phyloP scores from a whole-genome alignment of 768 basidiomycete genomes.

The Rhodotorula graminis region DNA sequence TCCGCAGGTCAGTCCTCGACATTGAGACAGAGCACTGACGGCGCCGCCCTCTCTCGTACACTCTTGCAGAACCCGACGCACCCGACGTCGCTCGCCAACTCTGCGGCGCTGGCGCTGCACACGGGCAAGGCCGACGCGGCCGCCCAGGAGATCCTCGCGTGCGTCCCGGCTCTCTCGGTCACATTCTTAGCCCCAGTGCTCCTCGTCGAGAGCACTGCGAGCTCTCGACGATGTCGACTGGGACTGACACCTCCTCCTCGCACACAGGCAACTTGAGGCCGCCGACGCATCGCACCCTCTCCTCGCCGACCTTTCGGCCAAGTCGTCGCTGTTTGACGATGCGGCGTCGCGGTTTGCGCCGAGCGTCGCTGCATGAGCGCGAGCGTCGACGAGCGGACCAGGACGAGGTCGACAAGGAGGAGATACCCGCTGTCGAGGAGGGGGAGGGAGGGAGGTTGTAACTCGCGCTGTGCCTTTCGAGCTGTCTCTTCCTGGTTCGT shows the following conservation, averaged over 20 bases:
- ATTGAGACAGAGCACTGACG: too few relatives aligned
- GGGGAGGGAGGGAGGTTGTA: neutral
- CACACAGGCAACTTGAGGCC: slow-evolving; percentile 27
- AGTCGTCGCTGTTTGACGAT: slow-evolving; percentile 48
- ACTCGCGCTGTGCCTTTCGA: too few relatives aligned
- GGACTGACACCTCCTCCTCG: neutral
- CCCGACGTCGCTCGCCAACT: slow-evolving; percentile 40
- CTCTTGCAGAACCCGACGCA: slow-evolving; percentile 40
- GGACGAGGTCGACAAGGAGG: neutral
- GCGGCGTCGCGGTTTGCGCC: slow-evolving; percentile 42
- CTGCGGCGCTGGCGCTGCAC: slow-evolving; percentile 36
- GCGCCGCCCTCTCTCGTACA: too few relatives aligned
- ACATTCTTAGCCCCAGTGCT: too few relatives aligned
- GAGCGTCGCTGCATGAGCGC: neutral
- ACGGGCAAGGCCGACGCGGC: slow-evolving; percentile 29
- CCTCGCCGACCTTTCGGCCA: slow-evolving; percentile 46
- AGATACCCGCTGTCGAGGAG: neutral
- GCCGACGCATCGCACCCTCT: slow-evolving; percentile 46
- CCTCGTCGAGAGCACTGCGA: neutral
- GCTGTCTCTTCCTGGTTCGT: neutral
- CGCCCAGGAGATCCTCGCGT: slow-evolving; percentile 28
- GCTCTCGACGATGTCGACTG: too few relatives aligned
- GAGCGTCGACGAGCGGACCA: too few relatives aligned
- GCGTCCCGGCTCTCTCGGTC: neutral
- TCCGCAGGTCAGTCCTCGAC: too few relatives aligned